Conservation (phyloP, 441 rosid species). For the Arabidopsis lyrata region DNA sequence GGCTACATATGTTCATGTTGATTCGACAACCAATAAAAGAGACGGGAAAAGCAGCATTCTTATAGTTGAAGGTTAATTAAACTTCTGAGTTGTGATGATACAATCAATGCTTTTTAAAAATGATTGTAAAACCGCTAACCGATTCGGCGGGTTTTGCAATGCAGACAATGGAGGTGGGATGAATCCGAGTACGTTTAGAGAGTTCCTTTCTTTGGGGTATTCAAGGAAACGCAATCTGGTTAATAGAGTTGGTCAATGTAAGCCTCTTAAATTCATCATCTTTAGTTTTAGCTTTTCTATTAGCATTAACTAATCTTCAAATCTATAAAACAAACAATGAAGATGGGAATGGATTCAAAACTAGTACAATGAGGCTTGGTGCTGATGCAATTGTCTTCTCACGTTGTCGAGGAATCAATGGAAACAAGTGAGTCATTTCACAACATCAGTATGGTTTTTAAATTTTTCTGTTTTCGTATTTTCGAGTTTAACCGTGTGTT, state of each 20-base stretch:
- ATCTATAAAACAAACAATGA: constrained; percentile 30
- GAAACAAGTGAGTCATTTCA: constrained; percentile 53
- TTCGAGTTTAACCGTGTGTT: background rate
- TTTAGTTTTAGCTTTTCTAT: background rate
- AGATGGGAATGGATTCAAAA: constrained; percentile 91
- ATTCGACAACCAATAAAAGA: constrained; percentile 52
- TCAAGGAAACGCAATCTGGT: constrained; percentile 74
- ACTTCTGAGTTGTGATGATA: background rate
- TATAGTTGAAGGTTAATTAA: constrained; percentile 57
- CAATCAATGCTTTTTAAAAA: background rate
- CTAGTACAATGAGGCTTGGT: constrained; percentile 88
- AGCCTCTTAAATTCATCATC: constrained; percentile 5
- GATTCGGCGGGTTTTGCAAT: constrained; percentile 14
- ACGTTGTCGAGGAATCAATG: constrained; percentile 54
- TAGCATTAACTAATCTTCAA: background rate
- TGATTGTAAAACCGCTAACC: constrained; percentile 13
- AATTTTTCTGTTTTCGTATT: background rate
- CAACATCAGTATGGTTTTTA: background rate
- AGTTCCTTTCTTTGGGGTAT: constrained; percentile 77
- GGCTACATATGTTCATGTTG: constrained; percentile 65
- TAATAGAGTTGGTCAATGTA: constrained; percentile 78
- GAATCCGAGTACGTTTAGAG: constrained; percentile 67
- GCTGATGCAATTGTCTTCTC: constrained; percentile 86
- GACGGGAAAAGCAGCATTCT: constrained; percentile 55
- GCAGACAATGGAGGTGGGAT: constrained; percentile 80